These are phyloP conservation scores for Neostapfia colusana DNA, from an alignment of 176 grass and related monocot species.

Conservation along the genomic window DNA sequence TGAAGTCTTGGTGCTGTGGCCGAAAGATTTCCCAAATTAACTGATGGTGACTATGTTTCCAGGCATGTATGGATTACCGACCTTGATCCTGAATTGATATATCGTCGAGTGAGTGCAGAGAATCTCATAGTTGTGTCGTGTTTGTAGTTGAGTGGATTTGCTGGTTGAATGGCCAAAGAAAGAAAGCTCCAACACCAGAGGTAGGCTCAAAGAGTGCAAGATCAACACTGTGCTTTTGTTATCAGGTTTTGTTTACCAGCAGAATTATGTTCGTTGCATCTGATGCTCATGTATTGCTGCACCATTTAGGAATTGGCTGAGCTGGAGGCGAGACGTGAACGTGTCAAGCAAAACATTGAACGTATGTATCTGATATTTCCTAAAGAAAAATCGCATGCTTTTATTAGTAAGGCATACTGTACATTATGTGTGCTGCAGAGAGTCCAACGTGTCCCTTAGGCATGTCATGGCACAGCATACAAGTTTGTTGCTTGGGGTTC, in stretches of 20 bases:
- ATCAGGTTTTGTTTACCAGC: background rate
- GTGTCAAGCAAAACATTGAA: constrained; percentile 76
- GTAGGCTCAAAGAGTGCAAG: constrained; percentile 27
- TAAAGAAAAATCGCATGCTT: background rate
- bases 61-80: constrained; percentile 49
- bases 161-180: constrained; percentile 98
- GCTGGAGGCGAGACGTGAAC: constrained; percentile 71
- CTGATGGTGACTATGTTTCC: background rate
- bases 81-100: constrained; percentile 27
- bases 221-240: background rate
- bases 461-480: background rate
- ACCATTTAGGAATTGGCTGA: constrained; percentile 70
- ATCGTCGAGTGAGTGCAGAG: background rate
- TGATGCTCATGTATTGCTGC: constrained; percentile 1
- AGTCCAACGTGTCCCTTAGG: background rate
- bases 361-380: constrained; percentile 47
- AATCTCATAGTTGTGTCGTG: constrained; percentile 23
- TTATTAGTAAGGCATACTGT: background rate
- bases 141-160: constrained; percentile 99
- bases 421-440: background rate
- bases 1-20: background rate
- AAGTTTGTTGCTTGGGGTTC: background rate
- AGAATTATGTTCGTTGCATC: constrained; percentile 15
- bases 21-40: background rate
- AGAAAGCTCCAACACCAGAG: constrained; percentile 82